Conservation (phyloP, 257 asterid genomes). For the Scutellaria minor region DNA sequence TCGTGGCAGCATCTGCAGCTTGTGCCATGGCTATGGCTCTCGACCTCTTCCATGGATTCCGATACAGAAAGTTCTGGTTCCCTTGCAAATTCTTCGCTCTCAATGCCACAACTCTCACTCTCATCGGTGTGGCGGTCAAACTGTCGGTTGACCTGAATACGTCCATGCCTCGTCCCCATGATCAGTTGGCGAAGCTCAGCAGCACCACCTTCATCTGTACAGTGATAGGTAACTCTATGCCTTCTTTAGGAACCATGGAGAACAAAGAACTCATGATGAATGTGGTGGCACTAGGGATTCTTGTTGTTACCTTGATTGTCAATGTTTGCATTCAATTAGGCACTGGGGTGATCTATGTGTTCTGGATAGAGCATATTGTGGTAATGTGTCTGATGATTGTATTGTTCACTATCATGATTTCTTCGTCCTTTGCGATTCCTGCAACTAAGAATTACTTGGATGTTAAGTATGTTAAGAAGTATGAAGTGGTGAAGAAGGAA, state of each 20-base stretch:
- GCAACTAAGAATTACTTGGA: slow-evolving; percentile 60
- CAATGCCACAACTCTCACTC: slow-evolving; percentile 77
- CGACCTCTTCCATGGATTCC: slow-evolving; percentile 57
- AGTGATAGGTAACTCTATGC: slow-evolving; percentile 70
- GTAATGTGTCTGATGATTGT: slow-evolving; percentile 59
- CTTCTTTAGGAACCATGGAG: slow-evolving; percentile 71
- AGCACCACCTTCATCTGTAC: slow-evolving; percentile 66
- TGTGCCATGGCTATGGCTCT: slow-evolving; percentile 60
- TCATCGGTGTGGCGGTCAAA: slow-evolving; percentile 67
- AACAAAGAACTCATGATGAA: slow-evolving; percentile 67
- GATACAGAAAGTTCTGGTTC: slow-evolving; percentile 59
- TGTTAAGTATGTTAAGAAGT: slow-evolving; percentile 50
- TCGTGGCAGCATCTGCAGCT: slow-evolving; percentile 68
- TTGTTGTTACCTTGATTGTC: slow-evolving; percentile 63
- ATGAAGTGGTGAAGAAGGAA: slow-evolving; percentile 43
- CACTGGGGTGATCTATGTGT: slow-evolving; percentile 74
- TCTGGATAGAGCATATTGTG: slow-evolving; percentile 55
- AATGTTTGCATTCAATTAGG: slow-evolving; percentile 68
- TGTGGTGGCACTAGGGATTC: slow-evolving; percentile 66
- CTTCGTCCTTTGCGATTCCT: slow-evolving; percentile 67
- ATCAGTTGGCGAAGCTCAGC: slow-evolving; percentile 78
- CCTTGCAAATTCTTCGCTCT: slow-evolving; percentile 80
- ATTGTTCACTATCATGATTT: slow-evolving; percentile 48
- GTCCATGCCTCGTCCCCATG: slow-evolving; percentile 73
- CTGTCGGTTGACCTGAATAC: slow-evolving; percentile 81